These are phyloP conservation scores for Chytriomyces sp. DNA, from an alignment of 192 early-diverging fungal species.

Conservation along the genomic window DNA sequence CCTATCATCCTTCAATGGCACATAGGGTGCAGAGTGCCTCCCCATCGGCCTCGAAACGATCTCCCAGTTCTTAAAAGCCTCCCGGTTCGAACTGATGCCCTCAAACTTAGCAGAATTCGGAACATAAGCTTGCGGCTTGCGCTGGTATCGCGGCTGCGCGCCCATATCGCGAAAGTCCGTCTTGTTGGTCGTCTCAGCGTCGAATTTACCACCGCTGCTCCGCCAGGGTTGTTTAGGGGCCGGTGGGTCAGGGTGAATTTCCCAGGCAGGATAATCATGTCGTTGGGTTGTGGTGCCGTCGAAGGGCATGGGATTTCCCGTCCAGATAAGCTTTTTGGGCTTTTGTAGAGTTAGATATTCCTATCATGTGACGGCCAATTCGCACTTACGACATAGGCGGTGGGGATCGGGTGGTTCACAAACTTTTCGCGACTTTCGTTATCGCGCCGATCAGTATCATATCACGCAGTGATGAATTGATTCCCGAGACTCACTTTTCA, in stretches of 20 bases:
- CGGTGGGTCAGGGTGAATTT: conserved; percentile 13
- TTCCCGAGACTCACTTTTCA: conserved; percentile 42
- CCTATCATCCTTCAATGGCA: conserved; percentile 38
- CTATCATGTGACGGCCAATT: neutral
- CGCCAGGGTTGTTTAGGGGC: conserved; percentile 17
- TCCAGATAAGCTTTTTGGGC: conserved; percentile 35
- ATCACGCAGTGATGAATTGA: neutral
- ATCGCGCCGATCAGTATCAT: neutral
- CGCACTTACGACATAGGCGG: conserved; percentile 34
- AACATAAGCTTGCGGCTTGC: conserved; percentile 34
- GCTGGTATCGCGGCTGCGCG: conserved; percentile 34
- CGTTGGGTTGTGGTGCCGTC: conserved; percentile 46
- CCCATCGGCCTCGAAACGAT: conserved; percentile 33
- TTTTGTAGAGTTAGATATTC: conserved; percentile 16
- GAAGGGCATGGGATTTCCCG: conserved; percentile 36
- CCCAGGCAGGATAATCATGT: conserved; percentile 47
- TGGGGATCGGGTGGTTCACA: conserved; percentile 35
- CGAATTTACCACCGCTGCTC: conserved; percentile 41
- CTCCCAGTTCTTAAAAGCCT: conserved; percentile 45
- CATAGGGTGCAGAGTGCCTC: conserved; percentile 23
- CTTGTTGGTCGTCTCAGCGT: conserved; percentile 46
- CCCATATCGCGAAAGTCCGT: conserved; percentile 31
- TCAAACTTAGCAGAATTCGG: conserved; percentile 44
- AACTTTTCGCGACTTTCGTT: conserved; percentile 48
- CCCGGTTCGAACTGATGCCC: conserved; percentile 35